Evolutionary conservation across 148 eudicot species (phyloP).

Genomic region (Silene uniflora): DNA sequence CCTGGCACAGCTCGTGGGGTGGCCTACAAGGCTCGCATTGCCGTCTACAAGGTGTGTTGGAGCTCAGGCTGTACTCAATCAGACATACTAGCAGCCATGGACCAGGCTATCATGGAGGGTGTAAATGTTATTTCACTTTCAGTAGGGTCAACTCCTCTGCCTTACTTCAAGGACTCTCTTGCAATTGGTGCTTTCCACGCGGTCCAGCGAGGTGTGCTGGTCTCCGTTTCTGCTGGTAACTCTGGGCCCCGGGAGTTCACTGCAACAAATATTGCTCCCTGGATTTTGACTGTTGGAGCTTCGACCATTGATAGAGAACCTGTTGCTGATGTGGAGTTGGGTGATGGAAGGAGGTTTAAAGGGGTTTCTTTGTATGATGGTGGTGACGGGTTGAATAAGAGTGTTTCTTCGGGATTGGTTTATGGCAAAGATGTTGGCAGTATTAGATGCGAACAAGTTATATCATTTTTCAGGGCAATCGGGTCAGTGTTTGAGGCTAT

Average conservation of each 20-base stretch:
- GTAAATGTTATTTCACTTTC: conserved; percentile 80
- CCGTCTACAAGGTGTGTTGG: conserved; percentile 89
- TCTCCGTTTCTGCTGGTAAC: conserved; percentile 81
- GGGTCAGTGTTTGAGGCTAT: too few relatives aligned
- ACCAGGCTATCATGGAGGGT: conserved; percentile 65
- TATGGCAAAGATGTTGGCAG: conserved; percentile 59
- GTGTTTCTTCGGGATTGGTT: conserved; percentile 41
- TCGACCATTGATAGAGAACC: conserved; percentile 90
- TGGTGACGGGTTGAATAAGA: conserved; percentile 36
- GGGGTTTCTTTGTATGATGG: conserved; percentile 69
- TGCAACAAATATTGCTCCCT: conserved; percentile 76
- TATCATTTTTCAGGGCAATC: too few relatives aligned
- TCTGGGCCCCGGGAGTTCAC: conserved; percentile 70
- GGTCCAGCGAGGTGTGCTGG: conserved; percentile 52
- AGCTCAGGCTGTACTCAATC: conserved; percentile 61
- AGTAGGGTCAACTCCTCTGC: conserved; percentile 60
- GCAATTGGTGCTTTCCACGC: conserved; percentile 86
- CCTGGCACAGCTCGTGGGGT: conserved; percentile 79
- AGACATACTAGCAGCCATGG: conserved; percentile 86
- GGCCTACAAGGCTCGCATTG: conserved; percentile 80
- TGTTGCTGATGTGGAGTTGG: conserved; percentile 70
- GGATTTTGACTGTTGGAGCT: conserved; percentile 96
- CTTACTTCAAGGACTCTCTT: conserved; percentile 58
- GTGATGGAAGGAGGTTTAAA: conserved; percentile 55
- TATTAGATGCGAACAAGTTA: conserved; percentile 48